phyloP scores from a whole-genome alignment of 441 rosid species.

The Erodium texanum region DNA sequence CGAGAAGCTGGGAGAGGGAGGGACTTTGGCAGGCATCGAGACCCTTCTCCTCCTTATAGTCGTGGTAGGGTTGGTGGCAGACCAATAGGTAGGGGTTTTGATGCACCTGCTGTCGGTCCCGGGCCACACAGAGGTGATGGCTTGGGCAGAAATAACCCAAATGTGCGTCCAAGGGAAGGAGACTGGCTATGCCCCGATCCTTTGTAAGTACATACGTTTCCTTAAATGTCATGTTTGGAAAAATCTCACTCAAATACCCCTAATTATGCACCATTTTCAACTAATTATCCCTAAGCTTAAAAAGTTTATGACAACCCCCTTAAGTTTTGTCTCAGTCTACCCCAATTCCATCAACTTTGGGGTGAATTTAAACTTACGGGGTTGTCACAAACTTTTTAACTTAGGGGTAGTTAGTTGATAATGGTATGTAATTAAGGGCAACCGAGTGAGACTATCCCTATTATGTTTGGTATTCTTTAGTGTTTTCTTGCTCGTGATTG shows the following conservation, averaged over 20 bases:
- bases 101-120: slow-evolving; percentile 52
- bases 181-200: slow-evolving; percentile 78
- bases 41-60: slow-evolving; percentile 50
- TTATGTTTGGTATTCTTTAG: not conserved
- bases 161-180: slow-evolving; percentile 84
- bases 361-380: too few species aligned
- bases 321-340: too few species aligned
- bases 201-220: slow-evolving; percentile 36
- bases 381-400: too few species aligned
- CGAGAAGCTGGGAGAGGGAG: slow-evolving; percentile 49
- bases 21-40: slow-evolving; percentile 62
- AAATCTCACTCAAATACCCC: too few species aligned
- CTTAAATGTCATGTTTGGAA: not conserved
- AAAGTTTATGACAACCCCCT: too few species aligned
- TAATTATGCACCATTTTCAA: too few species aligned
- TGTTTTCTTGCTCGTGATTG: not conserved
- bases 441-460: too few species aligned
- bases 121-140: slow-evolving; percentile 46
- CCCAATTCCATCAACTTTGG: too few species aligned
- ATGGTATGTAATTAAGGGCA: too few species aligned
- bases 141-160: slow-evolving; percentile 47
- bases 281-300: not conserved
- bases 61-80: slow-evolving; percentile 62
- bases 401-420: too few species aligned
- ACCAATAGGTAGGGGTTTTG: slow-evolving; percentile 53